Conservation (phyloP, 2,329 filamentous ascomycete genomes). For the Cercospora sp. region DNA sequence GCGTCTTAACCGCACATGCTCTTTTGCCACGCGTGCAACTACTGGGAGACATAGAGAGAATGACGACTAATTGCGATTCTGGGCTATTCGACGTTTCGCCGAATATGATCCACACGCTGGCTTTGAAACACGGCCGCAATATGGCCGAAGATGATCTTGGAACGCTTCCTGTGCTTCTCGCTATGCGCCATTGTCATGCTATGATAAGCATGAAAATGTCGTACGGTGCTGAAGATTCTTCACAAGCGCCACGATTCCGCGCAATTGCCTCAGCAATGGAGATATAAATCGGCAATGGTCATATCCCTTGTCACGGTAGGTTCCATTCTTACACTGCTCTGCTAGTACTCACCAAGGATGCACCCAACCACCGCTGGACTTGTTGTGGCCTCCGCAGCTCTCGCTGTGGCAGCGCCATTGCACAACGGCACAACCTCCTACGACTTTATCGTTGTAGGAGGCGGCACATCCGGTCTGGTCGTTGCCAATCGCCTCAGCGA, state of each 20-base stretch:
- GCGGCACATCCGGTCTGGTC: constrained; percentile 34
- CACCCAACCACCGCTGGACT: not conserved
- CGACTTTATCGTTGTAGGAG: constrained; percentile 36
- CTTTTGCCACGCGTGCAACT: not conserved
- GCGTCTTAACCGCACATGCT: not conserved
- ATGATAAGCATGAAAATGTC: not conserved
- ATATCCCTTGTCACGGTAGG: too few species aligned
- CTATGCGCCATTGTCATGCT: not conserved
- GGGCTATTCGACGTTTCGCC: not conserved
- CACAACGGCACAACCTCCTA: not conserved
- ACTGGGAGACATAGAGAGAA: not conserved
- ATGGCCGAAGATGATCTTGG: not conserved
- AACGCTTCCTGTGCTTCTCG: too few species aligned
- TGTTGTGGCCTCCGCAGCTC: not conserved
- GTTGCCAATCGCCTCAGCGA: constrained; percentile 34
- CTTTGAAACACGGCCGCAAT: not conserved
- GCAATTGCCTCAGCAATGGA: not conserved
- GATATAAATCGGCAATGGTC: not conserved
- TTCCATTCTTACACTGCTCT: not conserved
- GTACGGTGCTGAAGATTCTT: not conserved
- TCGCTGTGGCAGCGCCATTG: not conserved
- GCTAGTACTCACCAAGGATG: not conserved
- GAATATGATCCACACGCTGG: not conserved
- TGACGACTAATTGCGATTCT: not conserved
- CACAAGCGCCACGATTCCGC: not conserved